Evolutionary conservation across 129 eudicot genomes (phyloP), one percentile per base, ranked within the genome.

Genomic region (Centaurea solstitialis): DNA sequence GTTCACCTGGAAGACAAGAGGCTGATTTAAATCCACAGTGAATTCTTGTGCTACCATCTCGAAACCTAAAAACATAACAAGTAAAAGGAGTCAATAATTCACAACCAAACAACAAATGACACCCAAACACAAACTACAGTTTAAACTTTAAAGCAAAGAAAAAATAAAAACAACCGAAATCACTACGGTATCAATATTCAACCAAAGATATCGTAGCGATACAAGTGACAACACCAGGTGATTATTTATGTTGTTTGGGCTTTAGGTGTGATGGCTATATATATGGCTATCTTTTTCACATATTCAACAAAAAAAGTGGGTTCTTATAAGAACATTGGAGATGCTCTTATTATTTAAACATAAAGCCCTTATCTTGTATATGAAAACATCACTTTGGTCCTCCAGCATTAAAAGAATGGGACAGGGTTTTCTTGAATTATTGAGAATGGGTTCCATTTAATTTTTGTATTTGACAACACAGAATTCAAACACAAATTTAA

Each of bases 1-100:
- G 1, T 47, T 68, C 64, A 94, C 99, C 99, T 94, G 99, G 88
- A 86, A 92, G 61, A 94, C 99, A 76, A 94, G 97, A 62, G 97
- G 93, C 84, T 92, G 92, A 67, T 92, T 80, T 78, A 94, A 82
- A 82, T 94, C 99, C 79, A 94, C 97, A 4, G 92, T 86, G 75
- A 87, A 94, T 45, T 85, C 97, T 79, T 94, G 80, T 0, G 89
- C 94, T 41, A 90, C 97, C 99, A 94, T 94, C 93, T 76, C 24
- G 84, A 83, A 70, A 81, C 82, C 90, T 78, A 43, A 21, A 40
- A 45, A 65, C 20, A 50, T 21, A 62, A 47, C 28, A 24, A 73
- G 41, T 1, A 15, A 77, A 57, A 22, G 69, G 17, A 76, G 15
- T 43, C 61, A 39, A 45, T 43, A 47, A 47, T 50, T 50, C 21